Conservation (phyloP, 1,139 yeast species). For the Suhomyces choctaworum region DNA sequence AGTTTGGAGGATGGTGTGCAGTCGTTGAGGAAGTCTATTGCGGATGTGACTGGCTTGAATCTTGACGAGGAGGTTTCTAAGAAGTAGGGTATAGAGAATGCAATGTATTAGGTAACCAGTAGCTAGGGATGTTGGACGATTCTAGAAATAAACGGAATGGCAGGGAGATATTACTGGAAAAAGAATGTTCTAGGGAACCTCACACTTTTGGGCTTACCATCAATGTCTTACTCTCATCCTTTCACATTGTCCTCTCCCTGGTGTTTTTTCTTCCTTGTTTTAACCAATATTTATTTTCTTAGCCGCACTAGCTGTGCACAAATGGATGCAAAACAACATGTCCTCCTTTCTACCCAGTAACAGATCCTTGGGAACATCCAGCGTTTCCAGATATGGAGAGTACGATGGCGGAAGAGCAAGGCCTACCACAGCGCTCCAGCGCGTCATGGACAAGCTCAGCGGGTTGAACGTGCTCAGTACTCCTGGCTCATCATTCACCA, state of each 20-base stretch:
- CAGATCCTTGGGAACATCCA: slow-evolving; percentile 1
- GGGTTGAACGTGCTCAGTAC: slow-evolving; percentile 4
- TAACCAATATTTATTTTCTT: too few relatives aligned
- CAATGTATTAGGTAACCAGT: too few relatives aligned
- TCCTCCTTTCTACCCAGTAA: slow-evolving; percentile 1
- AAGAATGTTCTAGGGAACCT: too few relatives aligned
- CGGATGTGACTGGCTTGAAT: slow-evolving; percentile 67
- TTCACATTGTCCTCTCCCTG: too few relatives aligned
- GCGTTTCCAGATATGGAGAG: neutral
- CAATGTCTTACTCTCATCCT: too few relatives aligned
- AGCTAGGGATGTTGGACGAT: too few relatives aligned
- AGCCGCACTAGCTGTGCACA: too few relatives aligned
- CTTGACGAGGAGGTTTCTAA: slow-evolving; percentile 63
- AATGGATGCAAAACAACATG: slow-evolving; percentile 6
- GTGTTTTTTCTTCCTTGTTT: too few relatives aligned
- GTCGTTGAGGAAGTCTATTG: slow-evolving; percentile 49
- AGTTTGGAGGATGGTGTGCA: slow-evolving; percentile 43
- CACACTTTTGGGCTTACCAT: too few relatives aligned
- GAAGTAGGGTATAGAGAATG: slow-evolving; percentile 30
- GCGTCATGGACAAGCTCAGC: slow-evolving; percentile 30
- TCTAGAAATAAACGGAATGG: too few relatives aligned
- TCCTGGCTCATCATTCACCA: slow-evolving; percentile 2
- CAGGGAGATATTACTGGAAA: too few relatives aligned
- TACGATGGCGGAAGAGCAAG: slow-evolving; percentile 14
- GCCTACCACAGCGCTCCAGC: slow-evolving; percentile 34